Percentiles rank a stretch among this genome's conserved stretches.
Evolutionary conservation across 148 eudicot species (phyloP).

Genomic region (Gaultheria prostrata): DNA sequence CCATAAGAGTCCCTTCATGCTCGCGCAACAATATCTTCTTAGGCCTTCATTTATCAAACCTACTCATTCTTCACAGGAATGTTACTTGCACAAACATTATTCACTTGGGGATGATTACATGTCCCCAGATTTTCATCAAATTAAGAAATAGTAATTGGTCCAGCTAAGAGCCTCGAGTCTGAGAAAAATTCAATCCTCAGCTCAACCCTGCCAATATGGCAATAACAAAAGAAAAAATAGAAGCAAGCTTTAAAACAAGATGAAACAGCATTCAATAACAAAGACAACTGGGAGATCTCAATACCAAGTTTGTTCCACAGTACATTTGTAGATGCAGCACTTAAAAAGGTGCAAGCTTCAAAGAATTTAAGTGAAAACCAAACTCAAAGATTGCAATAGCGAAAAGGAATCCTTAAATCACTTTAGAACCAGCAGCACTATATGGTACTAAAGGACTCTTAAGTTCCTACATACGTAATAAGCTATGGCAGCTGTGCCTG

Average conservation of each 20-base stretch:
- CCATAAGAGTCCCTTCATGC: no score
- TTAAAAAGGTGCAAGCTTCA: not conserved
- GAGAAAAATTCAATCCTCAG: not conserved
- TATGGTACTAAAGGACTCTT: slow-evolving; percentile 28
- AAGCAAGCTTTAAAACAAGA: not conserved
- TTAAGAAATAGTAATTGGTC: not conserved
- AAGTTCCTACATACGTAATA: slow-evolving; percentile 52
- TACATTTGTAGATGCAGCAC: not conserved
- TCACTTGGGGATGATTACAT: not conserved
- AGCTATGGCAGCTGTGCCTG: slow-evolving; percentile 15
- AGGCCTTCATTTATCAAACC: not conserved
- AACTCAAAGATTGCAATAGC: not conserved
- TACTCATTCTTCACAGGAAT: not conserved
- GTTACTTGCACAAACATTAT: not conserved
- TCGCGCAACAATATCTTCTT: no score
- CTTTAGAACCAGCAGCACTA: no score
- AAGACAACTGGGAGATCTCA: not conserved
- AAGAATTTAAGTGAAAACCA: not conserved
- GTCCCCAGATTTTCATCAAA: not conserved
- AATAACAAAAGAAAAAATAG: not conserved
- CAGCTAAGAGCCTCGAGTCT: not conserved
- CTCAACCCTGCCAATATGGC: not conserved
- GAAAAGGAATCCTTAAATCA: slow-evolving; percentile 11
- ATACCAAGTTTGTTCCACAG: not conserved
- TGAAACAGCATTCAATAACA: not conserved